These are phyloP conservation scores for Buxus sempervirens DNA, from an alignment of 164 flowering plant species.

Conservation along the genomic window DNA sequence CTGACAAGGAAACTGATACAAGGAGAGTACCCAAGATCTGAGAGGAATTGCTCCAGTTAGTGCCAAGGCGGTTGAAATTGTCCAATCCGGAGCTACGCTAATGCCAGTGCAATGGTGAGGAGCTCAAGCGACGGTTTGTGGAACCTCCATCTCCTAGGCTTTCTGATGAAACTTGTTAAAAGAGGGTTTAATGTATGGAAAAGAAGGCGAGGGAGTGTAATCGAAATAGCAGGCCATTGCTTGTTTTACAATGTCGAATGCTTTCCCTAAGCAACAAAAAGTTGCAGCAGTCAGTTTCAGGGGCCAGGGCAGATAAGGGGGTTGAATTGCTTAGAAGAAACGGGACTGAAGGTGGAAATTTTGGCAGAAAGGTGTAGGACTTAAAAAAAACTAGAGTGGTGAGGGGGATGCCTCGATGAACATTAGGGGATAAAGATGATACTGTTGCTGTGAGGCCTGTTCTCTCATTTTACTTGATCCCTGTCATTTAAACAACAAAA, in stretches of 20 bases:
- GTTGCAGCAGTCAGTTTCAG: too few relatives aligned
- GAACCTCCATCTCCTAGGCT: slow-evolving; percentile 33
- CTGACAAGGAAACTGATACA: too few relatives aligned
- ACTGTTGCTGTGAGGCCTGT: too few relatives aligned
- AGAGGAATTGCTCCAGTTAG: too few relatives aligned
- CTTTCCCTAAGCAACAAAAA: slow-evolving; percentile 40
- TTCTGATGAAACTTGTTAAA: slow-evolving; percentile 33
- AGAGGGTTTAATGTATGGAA: slow-evolving; percentile 35
- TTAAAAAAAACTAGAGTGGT: slow-evolving; percentile 91
- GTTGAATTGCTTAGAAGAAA: slow-evolving; percentile 80
- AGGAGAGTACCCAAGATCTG: too few relatives aligned
- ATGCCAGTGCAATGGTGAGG: too few relatives aligned
- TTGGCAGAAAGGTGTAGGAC: slow-evolving; percentile 87
- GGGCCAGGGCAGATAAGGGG: slow-evolving; percentile 39
- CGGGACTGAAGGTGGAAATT: slow-evolving; percentile 94
- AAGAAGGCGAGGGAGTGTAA: slow-evolving; percentile 40
- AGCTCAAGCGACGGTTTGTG: slow-evolving; percentile 41
- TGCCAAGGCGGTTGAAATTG: too few relatives aligned
- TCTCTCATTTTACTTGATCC: too few relatives aligned
- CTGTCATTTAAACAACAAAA: too few relatives aligned
- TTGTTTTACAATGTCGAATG: slow-evolving; percentile 74
- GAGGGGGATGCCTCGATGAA: slow-evolving; percentile 71
- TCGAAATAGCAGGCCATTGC: slow-evolving; percentile 51
- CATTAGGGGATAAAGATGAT: too few relatives aligned
- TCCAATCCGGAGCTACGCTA: too few relatives aligned